phyloP scores from a whole-genome alignment of 73 alveolate genomes.

The Paramecium biaurelia region DNA sequence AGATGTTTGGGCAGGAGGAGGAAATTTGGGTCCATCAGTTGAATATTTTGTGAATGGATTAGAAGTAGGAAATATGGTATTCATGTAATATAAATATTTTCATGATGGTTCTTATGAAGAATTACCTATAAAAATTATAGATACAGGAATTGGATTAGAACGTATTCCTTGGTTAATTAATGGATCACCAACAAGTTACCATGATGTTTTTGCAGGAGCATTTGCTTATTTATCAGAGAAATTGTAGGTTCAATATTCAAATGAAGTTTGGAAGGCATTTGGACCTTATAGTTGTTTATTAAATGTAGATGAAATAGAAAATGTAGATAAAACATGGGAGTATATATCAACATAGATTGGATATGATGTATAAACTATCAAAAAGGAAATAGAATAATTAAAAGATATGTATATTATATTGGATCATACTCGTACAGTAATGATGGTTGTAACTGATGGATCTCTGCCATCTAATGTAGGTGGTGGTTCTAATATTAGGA shows the following conservation, averaged over 20 bases:
- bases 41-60: conserved; percentile 98
- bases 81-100: conserved; percentile 96
- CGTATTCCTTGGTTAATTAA: conserved; percentile 98
- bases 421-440: conserved; percentile 95
- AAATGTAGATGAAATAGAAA: conserved; percentile 95
- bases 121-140: conserved; percentile 93
- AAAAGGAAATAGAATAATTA: conserved; percentile 87
- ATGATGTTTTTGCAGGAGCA: conserved; percentile 90
- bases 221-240: conserved; percentile 75
- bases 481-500: conserved; percentile 98
- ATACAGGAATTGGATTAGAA: conserved; percentile 98
- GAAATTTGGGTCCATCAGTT: conserved; percentile 98
- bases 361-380: conserved; percentile 79
- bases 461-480: conserved; percentile 97
- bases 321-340: conserved; percentile 94
- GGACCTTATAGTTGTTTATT: conserved; percentile 96
- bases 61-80: conserved; percentile 98
- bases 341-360: conserved; percentile 84
- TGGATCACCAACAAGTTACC: conserved; percentile 95
- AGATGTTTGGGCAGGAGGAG: conserved; percentile 99
- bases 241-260: conserved; percentile 78
- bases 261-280: conserved; percentile 93
- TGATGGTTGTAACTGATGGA: conserved; percentile 95
- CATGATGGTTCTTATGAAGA: conserved; percentile 97
- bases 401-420: conserved; percentile 94